Conservation (phyloP, 1,284 basidiomycete species). For the Megacollybia platyphylla region DNA sequence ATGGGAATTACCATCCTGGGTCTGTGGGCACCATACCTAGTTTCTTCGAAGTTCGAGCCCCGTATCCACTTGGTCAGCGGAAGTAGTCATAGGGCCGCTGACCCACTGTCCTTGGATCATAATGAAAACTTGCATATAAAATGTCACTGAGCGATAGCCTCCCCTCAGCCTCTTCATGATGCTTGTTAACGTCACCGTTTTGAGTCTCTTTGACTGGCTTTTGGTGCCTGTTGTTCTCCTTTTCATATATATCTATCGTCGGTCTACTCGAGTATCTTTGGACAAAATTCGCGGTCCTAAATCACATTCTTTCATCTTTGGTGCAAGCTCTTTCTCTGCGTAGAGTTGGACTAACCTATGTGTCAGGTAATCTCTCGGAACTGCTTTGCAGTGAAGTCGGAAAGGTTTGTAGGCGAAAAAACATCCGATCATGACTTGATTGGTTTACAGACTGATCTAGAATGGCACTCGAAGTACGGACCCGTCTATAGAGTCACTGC, state of each 20-base stretch:
- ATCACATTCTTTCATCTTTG: conserved; percentile 17
- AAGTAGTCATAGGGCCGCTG: no score
- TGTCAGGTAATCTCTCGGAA: conserved; percentile 2
- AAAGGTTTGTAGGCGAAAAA: not conserved
- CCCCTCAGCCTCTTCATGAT: no score
- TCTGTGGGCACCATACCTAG: no score
- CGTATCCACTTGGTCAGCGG: no score
- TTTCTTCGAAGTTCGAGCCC: no score
- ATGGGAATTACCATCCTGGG: no score
- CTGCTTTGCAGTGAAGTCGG: conserved; percentile 9
- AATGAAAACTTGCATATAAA: no score
- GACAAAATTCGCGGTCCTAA: conserved; percentile 16
- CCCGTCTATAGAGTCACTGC: conserved; percentile 15
- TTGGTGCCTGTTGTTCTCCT: not conserved
- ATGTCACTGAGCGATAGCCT: no score
- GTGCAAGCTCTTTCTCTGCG: conserved; percentile 7
- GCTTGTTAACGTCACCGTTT: no score
- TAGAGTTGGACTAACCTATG: not conserved
- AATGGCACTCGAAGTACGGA: conserved; percentile 18
- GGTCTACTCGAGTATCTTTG: conserved; percentile 10
- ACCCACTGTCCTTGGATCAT: no score
- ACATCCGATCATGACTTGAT: not conserved
- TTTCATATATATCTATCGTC: conserved; percentile 2
- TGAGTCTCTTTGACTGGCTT: not conserved
- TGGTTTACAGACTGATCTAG: conserved; percentile 12